These are phyloP conservation scores for Tylopilus intermedius DNA, from an alignment of 768 basidiomycete species.

Conservation along the genomic window DNA sequence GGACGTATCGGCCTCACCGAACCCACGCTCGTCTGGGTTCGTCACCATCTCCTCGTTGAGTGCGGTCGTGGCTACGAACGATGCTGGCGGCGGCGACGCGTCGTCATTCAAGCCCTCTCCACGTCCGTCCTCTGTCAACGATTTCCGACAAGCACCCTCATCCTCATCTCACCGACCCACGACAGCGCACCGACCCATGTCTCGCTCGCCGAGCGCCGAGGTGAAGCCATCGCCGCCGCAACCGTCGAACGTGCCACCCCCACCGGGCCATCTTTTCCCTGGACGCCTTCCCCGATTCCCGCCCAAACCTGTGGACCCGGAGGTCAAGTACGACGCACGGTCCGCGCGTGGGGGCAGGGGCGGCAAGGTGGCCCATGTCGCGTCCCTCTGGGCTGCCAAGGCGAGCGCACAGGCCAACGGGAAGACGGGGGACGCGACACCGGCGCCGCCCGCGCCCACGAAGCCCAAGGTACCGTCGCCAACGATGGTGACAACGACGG, in stretches of 20 bases:
- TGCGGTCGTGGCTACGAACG: constrained; percentile 6
- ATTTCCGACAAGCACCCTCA: constrained; percentile 9
- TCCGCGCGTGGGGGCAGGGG: constrained; percentile 76
- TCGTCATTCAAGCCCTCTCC: constrained; percentile 13
- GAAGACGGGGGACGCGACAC: constrained; percentile 3
- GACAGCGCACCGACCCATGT: neutral
- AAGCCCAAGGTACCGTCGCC: constrained; percentile 1
- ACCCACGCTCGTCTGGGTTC: constrained; percentile 75
- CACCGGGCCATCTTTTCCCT: constrained; percentile 12
- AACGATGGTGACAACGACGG: neutral
- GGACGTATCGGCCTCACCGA: constrained; percentile 41
- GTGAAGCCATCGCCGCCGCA: constrained; percentile 3
- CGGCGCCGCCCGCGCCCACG: constrained; percentile 4
- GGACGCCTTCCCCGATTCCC: constrained; percentile 33
- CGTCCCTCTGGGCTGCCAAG: constrained; percentile 69
- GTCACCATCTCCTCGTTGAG: constrained; percentile 58
- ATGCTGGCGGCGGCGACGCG: constrained; percentile 1
- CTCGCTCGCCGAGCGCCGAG: constrained; percentile 15
- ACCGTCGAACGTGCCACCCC: neutral
- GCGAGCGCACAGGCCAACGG: constrained; percentile 14
- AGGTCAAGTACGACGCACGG: constrained; percentile 65
- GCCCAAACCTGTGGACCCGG: constrained; percentile 38
- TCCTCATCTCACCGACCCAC: neutral
- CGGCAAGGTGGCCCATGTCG: constrained; percentile 67
- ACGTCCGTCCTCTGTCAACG: constrained; percentile 21